Evolutionary conservation across 2,329 filamentous ascomycete genomes (phyloP), one percentile per base, ranked within the genome.

Genomic region (Lachnellula suecica): DNA sequence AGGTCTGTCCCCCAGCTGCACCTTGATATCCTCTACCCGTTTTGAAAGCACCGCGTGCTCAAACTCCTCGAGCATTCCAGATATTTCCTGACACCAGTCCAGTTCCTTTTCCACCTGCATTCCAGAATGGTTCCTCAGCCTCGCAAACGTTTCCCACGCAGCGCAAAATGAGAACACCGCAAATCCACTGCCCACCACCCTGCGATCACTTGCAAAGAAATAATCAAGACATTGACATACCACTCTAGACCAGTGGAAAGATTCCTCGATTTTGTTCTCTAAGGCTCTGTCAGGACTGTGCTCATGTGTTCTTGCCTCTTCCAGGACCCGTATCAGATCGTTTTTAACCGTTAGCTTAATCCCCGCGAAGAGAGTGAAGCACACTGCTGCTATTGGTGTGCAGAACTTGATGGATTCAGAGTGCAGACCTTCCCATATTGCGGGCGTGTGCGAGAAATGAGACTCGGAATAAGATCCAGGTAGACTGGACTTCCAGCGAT

Each of bases 181-280:
- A 4, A 43, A 4, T 1, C 53, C 22, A 23, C 47, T 50, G 20
- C 51, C 53, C 3, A 49, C 35, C 6, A 53, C 49, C 13, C 42
- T 54, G 4, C 37, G 27, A 23, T 52, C 46, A 3, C 47, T 20
- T 11, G 47, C 49, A 25, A 56, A 50, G 20, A 58, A 53, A 37
- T 56, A 52, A 13, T 58, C 56, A 5, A 56, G 11, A 22, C 53
- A 58, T 25, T 53, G 53, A 42, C 56, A 58, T 9, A 51, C 53
- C 11, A 44, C 50, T 15, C 50, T 20, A 4, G 53, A 49, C 56
- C 56, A 58, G n/a, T 56, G 41, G 20, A 52, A 54, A 22, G 38
- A 44, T 25, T 58, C 53, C 2, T 49, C 27, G 7, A 52, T 27
- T 0, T 48, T 49, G 22, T 42, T 23, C 9, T 41, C 37, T 15